These are phyloP conservation scores for Hirsutella rhossiliensis DNA, from an alignment of 2,329 filamentous ascomycete species.

Conservation along the genomic window DNA sequence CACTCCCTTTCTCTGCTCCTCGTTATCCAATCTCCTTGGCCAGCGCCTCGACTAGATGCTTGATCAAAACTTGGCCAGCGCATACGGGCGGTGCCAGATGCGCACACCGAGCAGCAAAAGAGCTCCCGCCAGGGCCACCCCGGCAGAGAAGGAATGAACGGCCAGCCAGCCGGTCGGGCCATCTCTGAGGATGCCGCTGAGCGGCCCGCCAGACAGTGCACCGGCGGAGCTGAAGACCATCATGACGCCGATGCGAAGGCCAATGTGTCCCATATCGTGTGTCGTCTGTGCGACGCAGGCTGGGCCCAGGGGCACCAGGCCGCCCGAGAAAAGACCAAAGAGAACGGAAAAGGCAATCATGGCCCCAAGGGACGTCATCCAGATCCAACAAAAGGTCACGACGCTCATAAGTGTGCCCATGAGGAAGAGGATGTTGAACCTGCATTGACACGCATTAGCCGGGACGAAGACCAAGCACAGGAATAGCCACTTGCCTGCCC, in stretches of 20 bases:
- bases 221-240: conserved; percentile 17
- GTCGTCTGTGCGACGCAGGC: conserved; percentile 19
- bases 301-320: conserved; percentile 20
- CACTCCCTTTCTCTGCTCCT: not conserved
- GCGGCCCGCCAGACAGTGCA: conserved; percentile 12
- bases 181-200: conserved; percentile 10
- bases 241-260: conserved; percentile 18
- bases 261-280: conserved; percentile 14
- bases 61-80: conserved; percentile 5
- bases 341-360: conserved; percentile 13
- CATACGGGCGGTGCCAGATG: conserved; percentile 3
- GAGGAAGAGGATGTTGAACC: conserved; percentile 28
- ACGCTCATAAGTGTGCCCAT: conserved; percentile 11
- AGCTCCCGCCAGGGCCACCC: conserved; percentile 7
- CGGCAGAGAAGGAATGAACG: conserved; percentile 7
- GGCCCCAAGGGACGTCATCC: conserved; percentile 7
- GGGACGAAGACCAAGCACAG: not conserved
- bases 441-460: not conserved
- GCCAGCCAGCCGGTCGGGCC: conserved; percentile 3
- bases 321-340: conserved; percentile 18
- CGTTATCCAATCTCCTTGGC: too few species aligned
- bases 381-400: conserved; percentile 18
- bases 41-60: not conserved
- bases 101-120: conserved; percentile 7
- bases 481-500: conserved; percentile 20